These are phyloP conservation scores for Malassezia equina DNA, from an alignment of 1,284 basidiomycete species.

Conservation along the genomic window DNA sequence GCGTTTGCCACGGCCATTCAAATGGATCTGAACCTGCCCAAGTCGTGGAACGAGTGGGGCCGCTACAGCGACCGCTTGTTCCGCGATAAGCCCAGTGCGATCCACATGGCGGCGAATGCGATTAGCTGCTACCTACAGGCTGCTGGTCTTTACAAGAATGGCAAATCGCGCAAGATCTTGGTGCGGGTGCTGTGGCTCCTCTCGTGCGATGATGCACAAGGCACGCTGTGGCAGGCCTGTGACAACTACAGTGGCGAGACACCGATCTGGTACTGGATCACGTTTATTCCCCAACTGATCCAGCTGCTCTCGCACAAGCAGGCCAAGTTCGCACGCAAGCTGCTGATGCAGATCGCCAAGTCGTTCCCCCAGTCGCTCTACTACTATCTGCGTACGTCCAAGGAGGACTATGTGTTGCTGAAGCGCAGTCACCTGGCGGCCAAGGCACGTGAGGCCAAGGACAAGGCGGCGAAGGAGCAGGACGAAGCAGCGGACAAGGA, in stretches of 20 bases:
- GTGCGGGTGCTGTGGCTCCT: conserved; percentile 92
- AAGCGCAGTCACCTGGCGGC: conserved; percentile 41
- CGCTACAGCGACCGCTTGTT: conserved; percentile 87
- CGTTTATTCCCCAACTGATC: conserved; percentile 90
- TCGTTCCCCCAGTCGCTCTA: conserved; percentile 90
- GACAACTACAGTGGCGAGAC: conserved; percentile 94
- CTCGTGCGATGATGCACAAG: conserved; percentile 71
- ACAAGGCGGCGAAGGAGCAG: conserved; percentile 18
- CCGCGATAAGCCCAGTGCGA: conserved; percentile 53
- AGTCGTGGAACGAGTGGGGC: conserved; percentile 99
- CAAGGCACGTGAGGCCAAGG: conserved; percentile 47
- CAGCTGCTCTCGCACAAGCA: conserved; percentile 81
- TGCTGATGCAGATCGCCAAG: conserved; percentile 83
- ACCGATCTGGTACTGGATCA: conserved; percentile 98
- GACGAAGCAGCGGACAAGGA: neutral
- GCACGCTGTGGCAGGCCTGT: conserved; percentile 74
- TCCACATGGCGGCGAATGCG: conserved; percentile 65
- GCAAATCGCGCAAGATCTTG: conserved; percentile 82
- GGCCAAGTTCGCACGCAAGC: conserved; percentile 78
- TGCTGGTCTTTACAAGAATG: conserved; percentile 85
- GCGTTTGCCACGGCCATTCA: conserved; percentile 70
- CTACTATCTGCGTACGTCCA: conserved; percentile 82
- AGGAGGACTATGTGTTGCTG: conserved; percentile 63
- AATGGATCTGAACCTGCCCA: conserved; percentile 85
- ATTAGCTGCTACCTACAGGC: conserved; percentile 98